phyloP scores from a whole-genome alignment of 768 basidiomycete species.

The Mycena rosella region DNA sequence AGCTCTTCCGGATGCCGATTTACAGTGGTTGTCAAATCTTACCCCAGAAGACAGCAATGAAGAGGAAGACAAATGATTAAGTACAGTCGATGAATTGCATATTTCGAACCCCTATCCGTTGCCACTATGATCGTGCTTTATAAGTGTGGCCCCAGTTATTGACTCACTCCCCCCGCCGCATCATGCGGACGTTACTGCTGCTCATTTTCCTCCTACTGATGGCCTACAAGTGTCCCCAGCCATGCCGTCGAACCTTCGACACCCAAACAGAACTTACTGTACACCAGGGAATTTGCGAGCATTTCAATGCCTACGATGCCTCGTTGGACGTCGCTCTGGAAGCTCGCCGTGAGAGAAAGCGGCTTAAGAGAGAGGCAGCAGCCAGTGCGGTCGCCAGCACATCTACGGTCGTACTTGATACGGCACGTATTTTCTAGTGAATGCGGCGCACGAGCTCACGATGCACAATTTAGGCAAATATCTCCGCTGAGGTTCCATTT shows the following conservation, averaged over 20 bases:
- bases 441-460: too few species aligned
- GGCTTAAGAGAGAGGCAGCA: neutral
- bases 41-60: neutral
- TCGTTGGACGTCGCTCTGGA: neutral
- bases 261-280: neutral
- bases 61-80: neutral
- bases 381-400: neutral
- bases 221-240: neutral
- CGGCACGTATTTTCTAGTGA: too few species aligned
- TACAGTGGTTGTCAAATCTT: neutral
- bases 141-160: too few species aligned
- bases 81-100: neutral
- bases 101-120: too few species aligned
- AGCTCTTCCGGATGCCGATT: neutral
- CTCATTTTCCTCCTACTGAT: neutral
- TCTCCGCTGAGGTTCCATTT: too few species aligned
- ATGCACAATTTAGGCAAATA: too few species aligned
- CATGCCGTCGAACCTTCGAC: neutral
- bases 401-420: too few species aligned
- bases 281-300: neutral
- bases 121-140: too few species aligned
- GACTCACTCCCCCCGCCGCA: neutral
- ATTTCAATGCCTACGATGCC: neutral
- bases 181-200: neutral
- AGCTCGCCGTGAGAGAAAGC: neutral